These are phyloP conservation scores for Serpula lacrymans DNA, from an alignment of 768 basidiomycete species.

Conservation along the genomic window DNA sequence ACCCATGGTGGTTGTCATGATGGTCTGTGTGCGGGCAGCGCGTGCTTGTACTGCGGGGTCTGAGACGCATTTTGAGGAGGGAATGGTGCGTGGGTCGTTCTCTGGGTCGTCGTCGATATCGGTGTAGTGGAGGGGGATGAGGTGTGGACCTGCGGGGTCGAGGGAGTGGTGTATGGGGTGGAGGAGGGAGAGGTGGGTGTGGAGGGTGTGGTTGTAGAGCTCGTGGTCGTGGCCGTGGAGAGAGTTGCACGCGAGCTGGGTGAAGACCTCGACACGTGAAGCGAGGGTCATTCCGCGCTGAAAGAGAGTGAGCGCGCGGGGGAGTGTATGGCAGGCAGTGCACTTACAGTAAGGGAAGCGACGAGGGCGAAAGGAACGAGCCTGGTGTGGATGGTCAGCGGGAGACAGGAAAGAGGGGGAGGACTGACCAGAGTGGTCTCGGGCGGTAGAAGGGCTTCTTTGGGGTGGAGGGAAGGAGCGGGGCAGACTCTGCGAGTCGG, in stretches of 20 bases:
- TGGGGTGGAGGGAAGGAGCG: slow-evolving; percentile 23
- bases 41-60: slow-evolving; percentile 62
- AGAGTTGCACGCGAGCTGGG: slow-evolving; percentile 66
- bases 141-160: slow-evolving; percentile 7
- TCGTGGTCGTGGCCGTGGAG: slow-evolving; percentile 43
- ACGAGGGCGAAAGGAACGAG: slow-evolving; percentile 67
- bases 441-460: slow-evolving; percentile 51
- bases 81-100: slow-evolving; percentile 36
- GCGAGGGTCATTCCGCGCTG: slow-evolving; percentile 81
- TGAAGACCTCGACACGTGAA: slow-evolving; percentile 77
- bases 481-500: slow-evolving; percentile 27
- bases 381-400: slow-evolving; percentile 34
- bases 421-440: slow-evolving; percentile 42
- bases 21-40: slow-evolving; percentile 72
- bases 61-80: slow-evolving; percentile 36
- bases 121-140: slow-evolving; percentile 11
- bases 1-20: slow-evolving; percentile 76
- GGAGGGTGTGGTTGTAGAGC: slow-evolving; percentile 38
- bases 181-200: slow-evolving; percentile 2
- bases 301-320: slow-evolving; percentile 5
- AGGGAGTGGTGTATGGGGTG: slow-evolving; percentile 6
- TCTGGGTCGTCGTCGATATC: slow-evolving; percentile 24
- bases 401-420: neutral
- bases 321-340: neutral
- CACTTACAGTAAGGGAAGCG: slow-evolving; percentile 62